Base-by-base conservation (phyloP, 768 basidiomycete genomes). In the Candolleomyces efflorescens region DNA sequence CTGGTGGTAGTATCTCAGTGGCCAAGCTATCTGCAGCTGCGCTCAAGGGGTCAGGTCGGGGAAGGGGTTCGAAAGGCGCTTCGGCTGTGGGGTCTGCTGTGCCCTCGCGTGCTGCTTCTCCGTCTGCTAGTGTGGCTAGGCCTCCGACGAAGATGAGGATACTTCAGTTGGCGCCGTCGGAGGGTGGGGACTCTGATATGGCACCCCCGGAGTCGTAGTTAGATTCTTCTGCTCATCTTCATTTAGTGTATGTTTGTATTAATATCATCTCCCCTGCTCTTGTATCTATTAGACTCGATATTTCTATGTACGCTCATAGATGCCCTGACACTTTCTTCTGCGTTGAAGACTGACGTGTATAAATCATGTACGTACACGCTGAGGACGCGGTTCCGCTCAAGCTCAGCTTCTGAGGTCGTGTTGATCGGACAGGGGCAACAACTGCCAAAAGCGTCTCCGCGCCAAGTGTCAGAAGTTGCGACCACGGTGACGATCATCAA, bases 91-190 rank as follows among this genome's bases (percentile, higher is more conserved):
- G 76, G 15, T 81, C 82, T 27, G 71, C 78, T 43, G 81, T 75
- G 43, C 80, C 84, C 17, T 87, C 85, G 54, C 79, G 85, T 39
- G 78, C 82, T 53, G 78, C 77, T 27, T 87, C 85, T 1, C 59
- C 67, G 4, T 62, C 67, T 47, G 67, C 74, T 32, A 57, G 65
- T n/a, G 55, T 43, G 23, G 72, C 77, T 5, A 78, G 80, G 46
- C 78, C 81, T 17, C 84, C 82, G 27, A 83, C 86, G 24, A 87
- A 86, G 68, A 85, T 87, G 85, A 76, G 86, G 58, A 85, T 80
- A 58, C 80, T 81, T n/a, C 74, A 83, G 48, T 66, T 76, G 45
- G 78, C 77, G 10, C 80, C 82, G 12, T 71, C 75, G 17, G 83
- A 85, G 59, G 80, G 69, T 44, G 78, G 76, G 13, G 82, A 84